Evolutionary conservation across 2,329 filamentous ascomycete genomes (phyloP), one percentile per base, ranked within the genome.

Genomic region (Paracorniculantispora psalliotae): DNA sequence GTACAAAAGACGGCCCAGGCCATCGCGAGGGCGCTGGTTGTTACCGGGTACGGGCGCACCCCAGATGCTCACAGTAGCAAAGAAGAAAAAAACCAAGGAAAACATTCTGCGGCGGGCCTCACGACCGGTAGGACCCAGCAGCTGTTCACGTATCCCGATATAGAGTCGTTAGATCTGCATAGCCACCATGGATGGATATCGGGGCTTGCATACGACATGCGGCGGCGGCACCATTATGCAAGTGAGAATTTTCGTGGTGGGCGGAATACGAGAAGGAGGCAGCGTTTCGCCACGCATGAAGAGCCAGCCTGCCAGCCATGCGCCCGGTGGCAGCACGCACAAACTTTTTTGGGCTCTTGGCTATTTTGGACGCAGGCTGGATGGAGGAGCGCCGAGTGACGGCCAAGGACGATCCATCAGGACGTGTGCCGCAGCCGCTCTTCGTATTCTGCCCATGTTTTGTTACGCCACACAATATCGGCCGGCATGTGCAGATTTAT

Each of bases 91-190:
- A 39, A 28, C 13, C 39, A 30, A 54, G 41, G 41, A 39, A 25
- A 44, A 23, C 51, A 44, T n/a, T n/a, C n/a, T 43, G 10, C 30
- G 51, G 35, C 39, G 51, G 35, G 26, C 35, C 49, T 28, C 7
- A n/a, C 19, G 35, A 19, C 48, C 7, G 35, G 49, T 5, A 44
- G n/a, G 39, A 44, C 23, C 23, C 35, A 54, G 26, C 41, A 28
- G 49, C 19, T 17, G 37, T 15, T 52, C 37, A 19, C 48, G 56
- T 59, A 59, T 59, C 56, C 48, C 56, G 56, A 59, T 59, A 53
- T 59, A 59, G 56, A 58, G 37, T 59, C 28, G 21, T 19, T 26
- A 59, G 56, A 59, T 59, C 48, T 59, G 28, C 56, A 52, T 37
- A 46, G 48, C 56, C 56, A 44, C 41, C 10, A 37, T 15, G 12